phyloP scores from a whole-genome alignment of 495 filamentous ascomycete species.

The Letharia lupina region DNA sequence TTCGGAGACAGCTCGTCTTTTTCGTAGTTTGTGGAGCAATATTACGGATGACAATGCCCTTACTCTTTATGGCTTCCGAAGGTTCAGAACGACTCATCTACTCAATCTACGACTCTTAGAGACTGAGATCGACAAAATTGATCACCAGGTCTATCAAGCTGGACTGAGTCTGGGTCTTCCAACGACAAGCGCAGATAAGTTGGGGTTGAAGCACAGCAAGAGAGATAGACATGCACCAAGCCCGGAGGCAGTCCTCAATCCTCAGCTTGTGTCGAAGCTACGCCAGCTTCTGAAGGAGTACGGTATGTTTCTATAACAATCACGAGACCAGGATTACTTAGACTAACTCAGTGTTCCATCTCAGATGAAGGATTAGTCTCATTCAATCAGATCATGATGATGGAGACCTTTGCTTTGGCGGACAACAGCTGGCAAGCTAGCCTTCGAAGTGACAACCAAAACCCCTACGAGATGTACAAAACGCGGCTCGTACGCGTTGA shows the following conservation, averaged over 20 bases:
- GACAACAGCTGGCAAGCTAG: constrained; percentile 21
- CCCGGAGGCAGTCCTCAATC: constrained; percentile 14
- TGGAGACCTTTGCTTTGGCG: constrained; percentile 24
- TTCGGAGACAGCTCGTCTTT: background rate
- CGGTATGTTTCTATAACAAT: constrained; percentile 12
- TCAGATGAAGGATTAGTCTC: constrained; percentile 21
- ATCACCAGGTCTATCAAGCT: constrained; percentile 29
- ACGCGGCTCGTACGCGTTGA: constrained; percentile 25
- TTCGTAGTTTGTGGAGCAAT: constrained; percentile 15
- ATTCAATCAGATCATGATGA: constrained; percentile 25
- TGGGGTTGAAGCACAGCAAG: constrained; percentile 22
- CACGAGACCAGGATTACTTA: background rate
- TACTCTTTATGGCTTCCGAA: constrained; percentile 28
- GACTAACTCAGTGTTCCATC: background rate
- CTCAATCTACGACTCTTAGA: constrained; percentile 30
- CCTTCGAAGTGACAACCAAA: constrained; percentile 18
- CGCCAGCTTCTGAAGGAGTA: constrained; percentile 23
- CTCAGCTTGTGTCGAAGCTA: constrained; percentile 17
- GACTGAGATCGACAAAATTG: constrained; percentile 26
- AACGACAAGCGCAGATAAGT: constrained; percentile 12
- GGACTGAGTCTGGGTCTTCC: constrained; percentile 22
- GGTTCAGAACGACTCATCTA: constrained; percentile 30
- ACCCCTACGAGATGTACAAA: constrained; percentile 22
- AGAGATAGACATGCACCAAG: constrained; percentile 14
- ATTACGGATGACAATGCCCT: constrained; percentile 22